Conservation (phyloP, 768 basidiomycete species). For the Aureoboletus auriporus region DNA sequence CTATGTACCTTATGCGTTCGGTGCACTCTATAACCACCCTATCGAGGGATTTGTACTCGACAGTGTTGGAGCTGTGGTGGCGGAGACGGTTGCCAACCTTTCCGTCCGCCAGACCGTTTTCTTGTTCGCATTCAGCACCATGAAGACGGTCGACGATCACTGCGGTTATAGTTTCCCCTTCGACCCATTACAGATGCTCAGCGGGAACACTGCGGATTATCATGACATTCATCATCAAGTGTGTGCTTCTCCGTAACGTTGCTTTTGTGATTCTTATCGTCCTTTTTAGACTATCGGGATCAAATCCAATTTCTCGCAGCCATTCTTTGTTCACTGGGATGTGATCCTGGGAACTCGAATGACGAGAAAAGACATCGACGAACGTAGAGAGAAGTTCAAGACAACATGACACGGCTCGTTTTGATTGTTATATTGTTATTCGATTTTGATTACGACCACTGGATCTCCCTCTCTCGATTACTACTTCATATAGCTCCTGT, state of each 20-base stretch:
- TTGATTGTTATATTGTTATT: not conserved
- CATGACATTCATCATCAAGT: constrained; percentile 98
- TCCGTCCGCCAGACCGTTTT: constrained; percentile 78
- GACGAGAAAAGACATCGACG: constrained; percentile 65
- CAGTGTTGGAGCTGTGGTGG: constrained; percentile 71
- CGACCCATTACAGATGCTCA: constrained; percentile 86
- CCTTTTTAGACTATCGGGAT: constrained; percentile 56
- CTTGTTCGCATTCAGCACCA: constrained; percentile 76
- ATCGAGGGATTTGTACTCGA: constrained; percentile 92
- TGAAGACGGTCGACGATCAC: constrained; percentile 96
- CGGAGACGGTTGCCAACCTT: constrained; percentile 66
- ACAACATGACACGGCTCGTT: constrained; percentile 5
- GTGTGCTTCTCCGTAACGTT: constrained; percentile 12
- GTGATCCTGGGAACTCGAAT: constrained; percentile 76
- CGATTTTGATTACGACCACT: not conserved
- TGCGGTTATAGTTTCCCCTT: constrained; percentile 88
- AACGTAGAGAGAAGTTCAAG: constrained; percentile 39
- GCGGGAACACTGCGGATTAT: constrained; percentile 90
- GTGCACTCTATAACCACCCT: constrained; percentile 96
- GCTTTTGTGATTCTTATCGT: not conserved
- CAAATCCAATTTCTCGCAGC: constrained; percentile 94
- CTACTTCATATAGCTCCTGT: too few species aligned
- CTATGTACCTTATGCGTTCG: constrained; percentile 96
- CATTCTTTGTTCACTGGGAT: constrained; percentile 97
- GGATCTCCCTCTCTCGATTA: too few species aligned